These are phyloP conservation scores for Suhomyces taliae DNA, from an alignment of 1,139 yeast genomes.

Conservation along the genomic window DNA sequence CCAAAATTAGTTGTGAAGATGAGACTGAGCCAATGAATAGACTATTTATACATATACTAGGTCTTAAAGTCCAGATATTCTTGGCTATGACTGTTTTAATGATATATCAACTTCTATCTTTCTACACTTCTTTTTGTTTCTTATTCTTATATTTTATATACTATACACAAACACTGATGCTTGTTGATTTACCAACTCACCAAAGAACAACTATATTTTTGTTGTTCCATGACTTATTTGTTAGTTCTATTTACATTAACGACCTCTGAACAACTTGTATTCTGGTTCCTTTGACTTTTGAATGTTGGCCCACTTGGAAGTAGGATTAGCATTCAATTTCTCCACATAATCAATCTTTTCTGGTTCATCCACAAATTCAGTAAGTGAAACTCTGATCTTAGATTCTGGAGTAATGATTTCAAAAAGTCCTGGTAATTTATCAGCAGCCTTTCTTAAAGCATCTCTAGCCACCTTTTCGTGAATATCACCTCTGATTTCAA, in stretches of 20 bases:
- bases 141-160: too few relatives aligned
- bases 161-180: not conserved
- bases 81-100: too few relatives aligned
- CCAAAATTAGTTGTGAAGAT: too few relatives aligned
- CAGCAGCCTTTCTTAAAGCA: constrained; percentile 88
- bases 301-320: constrained; percentile 57
- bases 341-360: constrained; percentile 55
- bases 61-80: too few relatives aligned
- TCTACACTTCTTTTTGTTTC: too few relatives aligned
- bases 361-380: constrained; percentile 44
- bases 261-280: constrained; percentile 57
- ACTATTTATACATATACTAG: too few relatives aligned
- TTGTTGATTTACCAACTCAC: not conserved
- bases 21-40: too few relatives aligned
- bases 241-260: constrained; percentile 19
- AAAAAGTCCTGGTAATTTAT: constrained; percentile 87
- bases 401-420: constrained; percentile 76
- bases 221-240: not conserved
- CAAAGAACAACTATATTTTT: not conserved
- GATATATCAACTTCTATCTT: too few relatives aligned
- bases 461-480: constrained; percentile 92
- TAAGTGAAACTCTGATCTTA: constrained; percentile 71
- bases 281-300: constrained; percentile 50
- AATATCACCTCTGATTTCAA: constrained; percentile 77
- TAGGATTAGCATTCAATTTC: constrained; percentile 58